phyloP scores from a whole-genome alignment of 495 filamentous ascomycete genomes.

The Aspergillus homomorphus region DNA sequence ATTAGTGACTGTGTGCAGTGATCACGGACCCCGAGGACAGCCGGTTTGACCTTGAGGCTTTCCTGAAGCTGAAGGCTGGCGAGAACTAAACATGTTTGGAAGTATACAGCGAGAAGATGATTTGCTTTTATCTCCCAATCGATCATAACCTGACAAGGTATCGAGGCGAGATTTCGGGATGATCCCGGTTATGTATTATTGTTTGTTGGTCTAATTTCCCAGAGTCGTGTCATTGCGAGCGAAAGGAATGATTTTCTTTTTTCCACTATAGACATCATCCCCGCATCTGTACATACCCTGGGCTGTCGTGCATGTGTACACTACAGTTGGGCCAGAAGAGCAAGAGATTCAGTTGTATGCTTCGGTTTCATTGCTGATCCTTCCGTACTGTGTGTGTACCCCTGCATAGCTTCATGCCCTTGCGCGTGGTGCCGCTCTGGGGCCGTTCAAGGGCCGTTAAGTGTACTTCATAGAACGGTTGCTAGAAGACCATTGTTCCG shows the following conservation, averaged over 20 bases:
- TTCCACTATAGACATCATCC: conserved; percentile 46
- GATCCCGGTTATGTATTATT: conserved; percentile 49
- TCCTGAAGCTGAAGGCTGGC: conserved; percentile 62
- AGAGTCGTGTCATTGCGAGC: conserved; percentile 48
- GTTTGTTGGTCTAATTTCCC: conserved; percentile 44
- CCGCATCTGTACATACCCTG: conserved; percentile 51
- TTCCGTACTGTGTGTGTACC: conserved; percentile 11
- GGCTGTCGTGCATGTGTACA: conserved; percentile 46
- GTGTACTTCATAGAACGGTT: background rate
- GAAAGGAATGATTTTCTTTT: conserved; percentile 45
- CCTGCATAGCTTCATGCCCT: conserved; percentile 7
- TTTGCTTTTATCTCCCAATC: conserved; percentile 33
- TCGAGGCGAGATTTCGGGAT: conserved; percentile 37
- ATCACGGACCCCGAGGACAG: conserved; percentile 79
- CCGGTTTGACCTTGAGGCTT: conserved; percentile 88
- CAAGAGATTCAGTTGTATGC: conserved; percentile 45
- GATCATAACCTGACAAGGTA: conserved; percentile 41
- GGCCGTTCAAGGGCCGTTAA: conserved; percentile 9
- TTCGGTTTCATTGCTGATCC: conserved; percentile 26
- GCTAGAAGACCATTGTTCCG: background rate
- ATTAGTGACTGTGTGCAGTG: conserved; percentile 48
- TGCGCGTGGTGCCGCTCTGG: conserved; percentile 16
- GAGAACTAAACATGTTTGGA: conserved; percentile 45
- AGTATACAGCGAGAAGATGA: conserved; percentile 28
- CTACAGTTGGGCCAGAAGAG: conserved; percentile 47